Evolutionary conservation across 768 basidiomycete genomes (phyloP).

Genomic region (Macrolepiota albuminosa): DNA sequence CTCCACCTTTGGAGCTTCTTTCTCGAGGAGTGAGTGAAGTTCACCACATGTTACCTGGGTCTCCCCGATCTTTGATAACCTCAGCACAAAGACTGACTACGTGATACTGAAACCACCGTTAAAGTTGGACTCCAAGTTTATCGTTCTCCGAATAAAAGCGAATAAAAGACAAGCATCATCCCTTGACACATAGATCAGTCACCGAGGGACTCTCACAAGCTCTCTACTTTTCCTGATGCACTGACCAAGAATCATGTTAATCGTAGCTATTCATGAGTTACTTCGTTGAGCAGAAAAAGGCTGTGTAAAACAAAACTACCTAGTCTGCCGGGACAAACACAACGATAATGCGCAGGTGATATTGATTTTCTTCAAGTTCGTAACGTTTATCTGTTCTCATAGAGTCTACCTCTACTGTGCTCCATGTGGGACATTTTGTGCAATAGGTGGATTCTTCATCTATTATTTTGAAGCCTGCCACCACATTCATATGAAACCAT

Average conservation of each 20-base stretch:
- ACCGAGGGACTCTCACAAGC: not conserved
- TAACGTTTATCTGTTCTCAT: not conserved
- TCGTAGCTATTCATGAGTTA: not conserved
- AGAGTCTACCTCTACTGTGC: not conserved
- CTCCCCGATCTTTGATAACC: too few relatives aligned
- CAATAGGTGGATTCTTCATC: not conserved
- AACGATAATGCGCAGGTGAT: not conserved
- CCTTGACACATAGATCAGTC: not conserved
- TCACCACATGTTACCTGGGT: too few relatives aligned
- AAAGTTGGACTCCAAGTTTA: not conserved
- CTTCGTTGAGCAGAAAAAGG: too few relatives aligned
- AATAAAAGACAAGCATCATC: not conserved
- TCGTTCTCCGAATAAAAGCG: not conserved
- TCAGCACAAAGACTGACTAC: too few relatives aligned
- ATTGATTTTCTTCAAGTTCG: not conserved
- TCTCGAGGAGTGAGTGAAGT: too few relatives aligned
- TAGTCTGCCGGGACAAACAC: not conserved
- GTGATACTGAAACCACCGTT: not conserved
- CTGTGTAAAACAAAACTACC: not conserved
- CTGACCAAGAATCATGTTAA: too few relatives aligned
- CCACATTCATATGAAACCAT: not conserved
- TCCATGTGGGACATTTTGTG: not conserved
- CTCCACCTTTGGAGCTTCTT: too few relatives aligned
- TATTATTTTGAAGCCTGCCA: not conserved
- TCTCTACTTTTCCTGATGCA: not conserved